Conservation (phyloP, 2,329 filamentous ascomycete genomes). For the Pseudocercospora fuligena region DNA sequence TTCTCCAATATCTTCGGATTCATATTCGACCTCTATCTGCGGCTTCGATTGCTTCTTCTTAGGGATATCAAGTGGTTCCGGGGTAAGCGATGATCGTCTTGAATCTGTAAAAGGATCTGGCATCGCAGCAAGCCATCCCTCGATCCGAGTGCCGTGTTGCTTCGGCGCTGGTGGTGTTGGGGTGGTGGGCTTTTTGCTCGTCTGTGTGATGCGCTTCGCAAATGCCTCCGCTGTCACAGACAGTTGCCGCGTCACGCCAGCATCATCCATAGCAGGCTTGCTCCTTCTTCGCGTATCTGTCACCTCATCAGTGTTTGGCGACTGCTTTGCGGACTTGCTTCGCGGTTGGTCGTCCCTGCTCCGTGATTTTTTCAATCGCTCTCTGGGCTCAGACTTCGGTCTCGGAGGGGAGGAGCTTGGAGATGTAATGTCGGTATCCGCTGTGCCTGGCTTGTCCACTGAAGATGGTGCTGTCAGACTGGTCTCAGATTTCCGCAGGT, state of each 20-base stretch:
- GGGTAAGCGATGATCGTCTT: slow-evolving; percentile 39
- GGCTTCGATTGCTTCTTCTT: slow-evolving; percentile 29
- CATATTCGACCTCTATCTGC: slow-evolving; percentile 15
- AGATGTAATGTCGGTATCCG: slow-evolving; percentile 38
- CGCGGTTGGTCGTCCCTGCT: slow-evolving; percentile 22
- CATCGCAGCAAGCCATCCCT: slow-evolving; percentile 62
- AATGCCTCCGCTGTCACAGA: slow-evolving; percentile 30
- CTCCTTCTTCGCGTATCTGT: slow-evolving; percentile 19
- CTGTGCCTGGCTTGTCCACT: slow-evolving; percentile 34
- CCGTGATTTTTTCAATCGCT: slow-evolving; percentile 14
- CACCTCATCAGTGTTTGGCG: slow-evolving; percentile 18
- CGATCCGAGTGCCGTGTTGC: slow-evolving; percentile 58
- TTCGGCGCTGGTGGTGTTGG: slow-evolving; percentile 42
- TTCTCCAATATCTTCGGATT: slow-evolving; percentile 20
- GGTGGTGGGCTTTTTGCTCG: slow-evolving; percentile 23
- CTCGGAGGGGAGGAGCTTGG: slow-evolving; percentile 32
- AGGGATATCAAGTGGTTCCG: slow-evolving; percentile 36
- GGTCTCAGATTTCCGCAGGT: slow-evolving; percentile 33
- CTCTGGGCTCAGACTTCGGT: slow-evolving; percentile 30
- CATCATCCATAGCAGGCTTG: slow-evolving; percentile 23
- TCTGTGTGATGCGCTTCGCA: slow-evolving; percentile 31
- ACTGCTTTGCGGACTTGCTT: slow-evolving; percentile 17
- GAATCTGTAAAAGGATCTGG: slow-evolving; percentile 46
- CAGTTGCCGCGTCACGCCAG: slow-evolving; percentile 18
- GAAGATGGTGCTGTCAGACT: slow-evolving; percentile 39